Conservation (phyloP, 768 basidiomycete species). For the Neoboletus brunneissimus region DNA sequence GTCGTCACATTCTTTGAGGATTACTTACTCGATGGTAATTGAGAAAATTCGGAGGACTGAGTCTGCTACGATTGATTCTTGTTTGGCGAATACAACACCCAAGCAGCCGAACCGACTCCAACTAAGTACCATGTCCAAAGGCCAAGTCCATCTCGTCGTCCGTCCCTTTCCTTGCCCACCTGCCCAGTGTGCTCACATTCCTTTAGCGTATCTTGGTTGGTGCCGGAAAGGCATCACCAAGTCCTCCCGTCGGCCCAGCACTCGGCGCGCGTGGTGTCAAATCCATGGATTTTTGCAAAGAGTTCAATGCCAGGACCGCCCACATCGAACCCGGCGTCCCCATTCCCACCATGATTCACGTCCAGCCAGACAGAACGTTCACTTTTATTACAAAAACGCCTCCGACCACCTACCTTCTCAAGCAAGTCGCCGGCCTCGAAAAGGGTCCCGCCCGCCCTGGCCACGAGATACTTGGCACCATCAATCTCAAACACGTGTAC, state of each 20-base stretch:
- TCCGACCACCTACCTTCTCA: conserved; percentile 85
- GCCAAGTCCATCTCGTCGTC: conserved; percentile 75
- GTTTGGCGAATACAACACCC: conserved; percentile 19
- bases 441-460: conserved; percentile 86
- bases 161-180: conserved; percentile 30
- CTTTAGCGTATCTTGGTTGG: conserved; percentile 77
- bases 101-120: background rate
- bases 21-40: conserved; percentile 19
- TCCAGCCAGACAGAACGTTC: conserved; percentile 94
- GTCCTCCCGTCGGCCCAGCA: conserved; percentile 95
- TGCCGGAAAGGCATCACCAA: conserved; percentile 93
- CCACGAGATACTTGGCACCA: conserved; percentile 72
- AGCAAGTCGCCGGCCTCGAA: conserved; percentile 85
- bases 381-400: conserved; percentile 92
- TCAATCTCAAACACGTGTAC: conserved; percentile 95
- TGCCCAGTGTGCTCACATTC: conserved; percentile 10
- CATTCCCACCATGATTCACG: conserved; percentile 86
- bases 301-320: conserved; percentile 97
- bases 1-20: conserved; percentile 40
- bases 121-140: conserved; percentile 58
- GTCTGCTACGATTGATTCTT: conserved; percentile 8
- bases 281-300: conserved; percentile 99
- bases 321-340: conserved; percentile 84
- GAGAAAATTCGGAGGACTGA: background rate
- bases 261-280: conserved; percentile 98